These are phyloP conservation scores for Coelastrella sp. DNA, from an alignment of 139 green algal species.

Conservation along the genomic window DNA sequence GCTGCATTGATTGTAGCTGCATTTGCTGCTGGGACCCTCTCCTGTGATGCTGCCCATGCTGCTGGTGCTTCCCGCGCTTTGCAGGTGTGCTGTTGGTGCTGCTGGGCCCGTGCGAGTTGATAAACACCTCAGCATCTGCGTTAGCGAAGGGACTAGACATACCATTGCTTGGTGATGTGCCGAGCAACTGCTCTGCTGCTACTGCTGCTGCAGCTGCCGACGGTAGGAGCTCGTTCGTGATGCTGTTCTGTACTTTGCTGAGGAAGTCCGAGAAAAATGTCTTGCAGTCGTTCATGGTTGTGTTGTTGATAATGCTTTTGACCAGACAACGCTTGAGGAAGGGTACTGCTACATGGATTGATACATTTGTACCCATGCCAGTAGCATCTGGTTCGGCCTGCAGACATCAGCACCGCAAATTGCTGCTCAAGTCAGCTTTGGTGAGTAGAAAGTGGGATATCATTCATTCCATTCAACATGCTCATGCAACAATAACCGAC, in stretches of 20 bases:
- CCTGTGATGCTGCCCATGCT: neutral
- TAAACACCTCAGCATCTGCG: slow-evolving; percentile 40
- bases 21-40: neutral
- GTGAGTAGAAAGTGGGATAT: too few species aligned
- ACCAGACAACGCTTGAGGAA: slow-evolving; percentile 29
- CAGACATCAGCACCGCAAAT: neutral
- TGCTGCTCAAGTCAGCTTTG: too few species aligned
- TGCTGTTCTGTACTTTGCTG: slow-evolving; percentile 45
- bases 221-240: slow-evolving; percentile 31
- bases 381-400: slow-evolving; percentile 28
- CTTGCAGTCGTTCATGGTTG: slow-evolving; percentile 34
- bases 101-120: neutral
- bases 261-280: slow-evolving; percentile 31
- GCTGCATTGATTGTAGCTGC: neutral
- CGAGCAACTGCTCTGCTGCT: slow-evolving; percentile 41
- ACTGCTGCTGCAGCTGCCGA: slow-evolving; percentile 24
- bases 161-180: neutral
- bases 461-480: too few species aligned
- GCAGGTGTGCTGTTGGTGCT: neutral
- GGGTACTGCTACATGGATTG: slow-evolving; percentile 41
- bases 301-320: slow-evolving; percentile 30
- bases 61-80: neutral
- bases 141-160: slow-evolving; percentile 23
- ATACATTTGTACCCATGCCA: slow-evolving; percentile 30
- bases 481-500: too few species aligned